These are phyloP conservation scores for Pisolithus microcarpus DNA, from an alignment of 768 basidiomycete genomes.

Conservation along the genomic window DNA sequence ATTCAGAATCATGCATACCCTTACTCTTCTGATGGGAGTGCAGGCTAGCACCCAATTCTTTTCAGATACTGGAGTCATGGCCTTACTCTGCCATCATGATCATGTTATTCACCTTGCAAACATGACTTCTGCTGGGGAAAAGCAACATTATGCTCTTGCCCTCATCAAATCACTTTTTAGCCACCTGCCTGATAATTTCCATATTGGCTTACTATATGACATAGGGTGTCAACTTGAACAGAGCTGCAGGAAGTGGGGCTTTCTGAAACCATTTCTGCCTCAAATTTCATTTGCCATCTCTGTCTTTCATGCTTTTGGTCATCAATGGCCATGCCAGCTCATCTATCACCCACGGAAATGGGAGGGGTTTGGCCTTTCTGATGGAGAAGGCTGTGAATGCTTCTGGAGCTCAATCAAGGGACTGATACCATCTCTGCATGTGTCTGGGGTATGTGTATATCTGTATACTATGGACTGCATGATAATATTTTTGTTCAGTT, in stretches of 20 bases:
- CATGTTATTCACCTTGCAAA: conserved; percentile 12
- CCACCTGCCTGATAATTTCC: conserved; percentile 10
- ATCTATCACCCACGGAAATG: conserved; percentile 29
- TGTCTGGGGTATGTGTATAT: conserved; percentile 13
- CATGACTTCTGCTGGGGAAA: conserved; percentile 13
- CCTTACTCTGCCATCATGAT: conserved; percentile 17
- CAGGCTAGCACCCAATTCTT: conserved; percentile 14
- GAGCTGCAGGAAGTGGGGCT: conserved; percentile 11
- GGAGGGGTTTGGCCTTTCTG: conserved; percentile 17
- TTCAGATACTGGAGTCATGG: conserved; percentile 17
- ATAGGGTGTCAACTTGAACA: conserved; percentile 19
- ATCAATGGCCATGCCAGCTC: conserved; percentile 30
- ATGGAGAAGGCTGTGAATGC: conserved; percentile 24
- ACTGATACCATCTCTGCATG: conserved; percentile 13
- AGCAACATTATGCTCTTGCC: conserved; percentile 19
- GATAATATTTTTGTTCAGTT: conserved; percentile 16
- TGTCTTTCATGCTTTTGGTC: conserved; percentile 31
- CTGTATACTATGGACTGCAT: not conserved
- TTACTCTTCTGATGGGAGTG: not conserved
- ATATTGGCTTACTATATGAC: conserved; percentile 16
- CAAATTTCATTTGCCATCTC: conserved; percentile 23
- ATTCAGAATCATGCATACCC: too few relatives aligned
- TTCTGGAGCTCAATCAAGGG: conserved; percentile 18
- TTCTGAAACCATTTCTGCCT: conserved; percentile 7
- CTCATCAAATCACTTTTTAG: conserved; percentile 13